These are phyloP conservation scores for Diatrype stigma DNA, from an alignment of 2,329 filamentous ascomycete genomes.

Conservation along the genomic window DNA sequence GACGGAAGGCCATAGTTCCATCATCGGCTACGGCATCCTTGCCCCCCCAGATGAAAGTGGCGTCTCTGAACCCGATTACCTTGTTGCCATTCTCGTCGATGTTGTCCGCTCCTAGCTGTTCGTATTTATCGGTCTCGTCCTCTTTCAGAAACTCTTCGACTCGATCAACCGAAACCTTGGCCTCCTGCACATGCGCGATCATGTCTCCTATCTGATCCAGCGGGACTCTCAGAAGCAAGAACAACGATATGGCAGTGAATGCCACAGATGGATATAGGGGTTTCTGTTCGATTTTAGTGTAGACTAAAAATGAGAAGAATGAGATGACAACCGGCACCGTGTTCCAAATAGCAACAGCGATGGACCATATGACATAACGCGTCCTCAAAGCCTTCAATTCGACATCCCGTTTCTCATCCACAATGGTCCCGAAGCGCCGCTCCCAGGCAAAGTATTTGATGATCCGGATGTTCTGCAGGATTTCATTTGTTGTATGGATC, in stretches of 20 bases:
- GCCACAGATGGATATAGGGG: slow-evolving; percentile 86
- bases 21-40: slow-evolving; percentile 58
- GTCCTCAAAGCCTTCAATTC: slow-evolving; percentile 77
- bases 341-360: slow-evolving; percentile 93
- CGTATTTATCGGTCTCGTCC: slow-evolving; percentile 94
- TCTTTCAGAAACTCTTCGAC: slow-evolving; percentile 92
- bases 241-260: slow-evolving; percentile 93
- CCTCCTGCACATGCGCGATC: slow-evolving; percentile 96
- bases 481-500: slow-evolving; percentile 94
- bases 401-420: slow-evolving; percentile 79
- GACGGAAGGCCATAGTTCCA: slow-evolving; percentile 70
- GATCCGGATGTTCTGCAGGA: slow-evolving; percentile 94
- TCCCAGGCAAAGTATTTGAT: slow-evolving; percentile 99
- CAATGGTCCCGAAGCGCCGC: slow-evolving; percentile 77
- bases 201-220: slow-evolving; percentile 96
- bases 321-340: slow-evolving; percentile 93
- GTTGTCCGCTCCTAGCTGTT: slow-evolving; percentile 70
- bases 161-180: slow-evolving; percentile 93
- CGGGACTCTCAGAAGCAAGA: slow-evolving; percentile 87
- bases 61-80: slow-evolving; percentile 78
- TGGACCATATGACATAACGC: slow-evolving; percentile 87
- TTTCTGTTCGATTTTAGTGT: slow-evolving; percentile 86
- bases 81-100: slow-evolving; percentile 64
- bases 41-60: slow-evolving; percentile 85
- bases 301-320: slow-evolving; percentile 92